Evolutionary conservation across 1,284 basidiomycete species (phyloP).

Genomic region (Papiliotrema fonsecae): DNA sequence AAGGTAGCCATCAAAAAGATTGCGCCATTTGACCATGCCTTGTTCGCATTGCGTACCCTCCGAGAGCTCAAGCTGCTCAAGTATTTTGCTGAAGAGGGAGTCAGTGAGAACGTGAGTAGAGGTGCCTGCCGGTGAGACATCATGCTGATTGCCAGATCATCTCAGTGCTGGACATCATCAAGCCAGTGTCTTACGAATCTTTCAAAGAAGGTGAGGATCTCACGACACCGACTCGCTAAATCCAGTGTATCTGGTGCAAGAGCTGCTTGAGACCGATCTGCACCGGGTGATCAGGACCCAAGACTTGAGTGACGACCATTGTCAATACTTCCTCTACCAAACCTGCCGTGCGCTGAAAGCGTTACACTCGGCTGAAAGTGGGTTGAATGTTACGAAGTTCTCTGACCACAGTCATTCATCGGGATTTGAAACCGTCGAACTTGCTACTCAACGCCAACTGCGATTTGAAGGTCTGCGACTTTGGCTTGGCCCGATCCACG

Average conservation of each 20-base stretch:
- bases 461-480: conserved; percentile 91
- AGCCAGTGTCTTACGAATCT: conserved; percentile 75
- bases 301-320: conserved; percentile 82
- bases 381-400: conserved; percentile 7
- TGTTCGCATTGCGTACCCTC: conserved; percentile 82
- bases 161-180: conserved; percentile 90
- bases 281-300: conserved; percentile 71
- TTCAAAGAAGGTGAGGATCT: conserved; percentile 73
- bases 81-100: conserved; percentile 82
- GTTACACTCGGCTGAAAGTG: conserved; percentile 73
- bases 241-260: conserved; percentile 61
- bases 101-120: conserved; percentile 82
- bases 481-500: conserved; percentile 82
- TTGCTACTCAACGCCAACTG: conserved; percentile 94
- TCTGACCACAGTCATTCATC: conserved; percentile 65
- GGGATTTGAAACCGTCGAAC: conserved; percentile 93
- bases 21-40: conserved; percentile 84
- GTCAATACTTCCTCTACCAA: conserved; percentile 54
- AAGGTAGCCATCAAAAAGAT: conserved; percentile 90
- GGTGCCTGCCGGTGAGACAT: background rate
- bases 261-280: conserved; percentile 72
- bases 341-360: conserved; percentile 91
- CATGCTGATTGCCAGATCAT: conserved; percentile 62
- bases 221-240: background rate
- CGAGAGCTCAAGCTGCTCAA: conserved; percentile 84